phyloP scores from a whole-genome alignment of 805 yeast species.

The Jamesozyma lodderae region DNA sequence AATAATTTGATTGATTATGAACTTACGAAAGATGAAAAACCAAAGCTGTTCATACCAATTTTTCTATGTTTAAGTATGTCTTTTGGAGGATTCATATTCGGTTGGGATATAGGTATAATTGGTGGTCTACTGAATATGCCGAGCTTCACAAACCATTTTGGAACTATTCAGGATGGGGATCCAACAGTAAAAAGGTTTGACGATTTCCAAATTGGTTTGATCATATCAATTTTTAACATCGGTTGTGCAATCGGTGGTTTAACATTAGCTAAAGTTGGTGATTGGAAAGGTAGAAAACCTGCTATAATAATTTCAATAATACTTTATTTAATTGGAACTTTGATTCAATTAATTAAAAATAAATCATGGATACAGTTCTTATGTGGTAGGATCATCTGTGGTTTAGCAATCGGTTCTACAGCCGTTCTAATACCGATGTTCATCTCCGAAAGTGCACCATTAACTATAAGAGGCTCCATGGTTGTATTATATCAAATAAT shows the following conservation, averaged over 20 bases:
- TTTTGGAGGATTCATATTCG: constrained; percentile 64
- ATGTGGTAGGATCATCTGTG: constrained; percentile 59
- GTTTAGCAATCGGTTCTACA: constrained; percentile 64
- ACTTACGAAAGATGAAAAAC: background rate
- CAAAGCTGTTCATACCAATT: constrained; percentile 10
- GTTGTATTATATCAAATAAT: constrained; percentile 56
- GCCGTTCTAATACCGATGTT: constrained; percentile 69
- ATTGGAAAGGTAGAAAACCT: constrained; percentile 49
- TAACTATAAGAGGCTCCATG: constrained; percentile 56
- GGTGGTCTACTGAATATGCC: constrained; percentile 61
- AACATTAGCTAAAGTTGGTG: constrained; percentile 49
- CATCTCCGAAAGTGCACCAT: constrained; percentile 59
- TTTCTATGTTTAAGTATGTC: constrained; percentile 48
- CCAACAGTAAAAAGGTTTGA: constrained; percentile 17
- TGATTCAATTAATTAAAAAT: constrained; percentile 47
- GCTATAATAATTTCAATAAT: constrained; percentile 48
- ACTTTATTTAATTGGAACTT: constrained; percentile 50
- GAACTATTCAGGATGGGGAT: constrained; percentile 35
- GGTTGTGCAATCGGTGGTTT: constrained; percentile 69
- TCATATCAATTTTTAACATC: constrained; percentile 50
- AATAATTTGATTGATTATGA: background rate
- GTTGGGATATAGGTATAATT: constrained; percentile 70
- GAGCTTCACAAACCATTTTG: constrained; percentile 46
- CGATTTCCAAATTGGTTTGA: constrained; percentile 34
- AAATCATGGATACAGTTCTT: constrained; percentile 52